Base-by-base conservation (phyloP, 768 basidiomycete genomes). In the Mycena amicta region DNA sequence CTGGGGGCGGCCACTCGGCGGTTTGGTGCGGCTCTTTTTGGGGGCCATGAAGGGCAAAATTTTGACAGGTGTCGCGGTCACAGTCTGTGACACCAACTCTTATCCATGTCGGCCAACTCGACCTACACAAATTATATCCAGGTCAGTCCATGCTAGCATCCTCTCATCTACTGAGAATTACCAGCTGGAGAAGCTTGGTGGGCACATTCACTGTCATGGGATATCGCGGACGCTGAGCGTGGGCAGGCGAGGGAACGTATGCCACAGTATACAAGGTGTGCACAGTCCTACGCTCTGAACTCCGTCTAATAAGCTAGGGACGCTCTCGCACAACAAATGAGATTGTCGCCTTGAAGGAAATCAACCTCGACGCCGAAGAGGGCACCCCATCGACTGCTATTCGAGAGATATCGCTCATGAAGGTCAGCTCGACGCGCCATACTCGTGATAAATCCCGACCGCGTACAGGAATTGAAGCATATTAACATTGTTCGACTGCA, bases 341-440 rank as follows among this genome's bases (percentile, higher is more conserved):
- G 74, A 93, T 97, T 52, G 97, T 99, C 18, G 97, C 97, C 13
- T 75, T 99, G 56, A 99, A 99, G 74, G 97, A 99, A 78, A 99
- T 99, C 63, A 95, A 98, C 69, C 90, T 99, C 59, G 97, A 99
- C 78, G 92, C 97, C 4, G 97, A 99, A 75, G 97, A 99, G 77
- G 97, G 97, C 30, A 99, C 97, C 0, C 97, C 97, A 29, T 95
- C 92, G 46, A 99, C 97, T 15, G 97, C 97, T 54, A 99, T 99
- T 72, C 89, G 97, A 47, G 97, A 99, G 80, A 98, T 99, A 68
- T 95, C 93, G 40, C 84, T 98, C 64, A 98, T 98, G 95, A 98
- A 99, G 47, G 47, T 49, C 25, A 6, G 25, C 12, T 6, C 6
- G 23, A 22, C 41, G 20, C 41, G 20, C 6, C 11, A 11, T 43